Percentiles rank a stretch among this genome's conserved stretches.
These are phyloP conservation scores for Ogataea kodamae DNA, from an alignment of 805 yeast species.

Conservation along the genomic window DNA sequence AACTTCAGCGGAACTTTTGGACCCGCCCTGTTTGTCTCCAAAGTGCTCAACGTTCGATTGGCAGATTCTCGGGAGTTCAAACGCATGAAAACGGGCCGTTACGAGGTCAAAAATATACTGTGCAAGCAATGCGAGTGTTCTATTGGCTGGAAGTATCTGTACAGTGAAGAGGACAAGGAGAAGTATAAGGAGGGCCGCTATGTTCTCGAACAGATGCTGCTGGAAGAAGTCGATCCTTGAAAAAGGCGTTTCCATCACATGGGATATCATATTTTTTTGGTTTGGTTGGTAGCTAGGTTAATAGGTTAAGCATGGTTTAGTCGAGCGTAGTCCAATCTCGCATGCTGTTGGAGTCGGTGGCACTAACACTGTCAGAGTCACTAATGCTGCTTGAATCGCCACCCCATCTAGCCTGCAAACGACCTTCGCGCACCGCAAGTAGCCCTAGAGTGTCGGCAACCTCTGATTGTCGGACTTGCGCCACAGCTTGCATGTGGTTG, in stretches of 20 bases:
- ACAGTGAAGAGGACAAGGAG: slow-evolving; percentile 28
- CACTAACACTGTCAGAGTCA: slow-evolving; percentile 1
- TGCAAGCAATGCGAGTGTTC: slow-evolving; percentile 32
- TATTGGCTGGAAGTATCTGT: slow-evolving; percentile 36
- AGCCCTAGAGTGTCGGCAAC: slow-evolving; percentile 23
- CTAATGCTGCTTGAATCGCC: slow-evolving; percentile 2
- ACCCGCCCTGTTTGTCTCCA: slow-evolving; percentile 32
- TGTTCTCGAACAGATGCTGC: slow-evolving; percentile 31
- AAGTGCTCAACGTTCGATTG: slow-evolving; percentile 28
- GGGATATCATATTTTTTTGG: too few relatives aligned
- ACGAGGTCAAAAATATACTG: slow-evolving; percentile 27
- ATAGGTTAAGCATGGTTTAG: too few relatives aligned
- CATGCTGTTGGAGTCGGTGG: too few relatives aligned
- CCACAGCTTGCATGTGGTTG: slow-evolving; percentile 20
- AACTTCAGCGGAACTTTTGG: slow-evolving; percentile 35
- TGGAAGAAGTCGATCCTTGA: slow-evolving; percentile 25
- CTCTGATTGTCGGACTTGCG: slow-evolving; percentile 4
- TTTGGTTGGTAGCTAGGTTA: too few relatives aligned
- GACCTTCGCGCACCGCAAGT: slow-evolving; percentile 17
- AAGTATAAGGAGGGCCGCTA: slow-evolving; percentile 34
- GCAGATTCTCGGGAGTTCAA: slow-evolving; percentile 21
- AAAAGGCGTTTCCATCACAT: background rate
- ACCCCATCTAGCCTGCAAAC: slow-evolving; percentile 10
- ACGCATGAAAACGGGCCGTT: slow-evolving; percentile 34
- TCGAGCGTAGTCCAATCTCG: too few relatives aligned